Evolutionary conservation across 495 filamentous ascomycete genomes (phyloP).

Genomic region (Penicillium angulare): DNA sequence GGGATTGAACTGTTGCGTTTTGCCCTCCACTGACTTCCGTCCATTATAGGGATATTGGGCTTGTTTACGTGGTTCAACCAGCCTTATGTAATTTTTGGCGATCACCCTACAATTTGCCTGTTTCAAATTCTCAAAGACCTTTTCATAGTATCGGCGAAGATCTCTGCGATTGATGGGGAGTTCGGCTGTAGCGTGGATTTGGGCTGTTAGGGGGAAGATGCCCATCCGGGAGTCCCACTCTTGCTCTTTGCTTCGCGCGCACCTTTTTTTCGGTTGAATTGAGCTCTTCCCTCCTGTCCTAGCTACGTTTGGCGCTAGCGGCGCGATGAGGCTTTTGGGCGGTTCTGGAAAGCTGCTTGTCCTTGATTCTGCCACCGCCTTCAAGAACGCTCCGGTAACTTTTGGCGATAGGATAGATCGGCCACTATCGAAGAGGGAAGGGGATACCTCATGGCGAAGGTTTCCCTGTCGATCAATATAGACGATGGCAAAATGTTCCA

Average conservation of each 20-base stretch:
- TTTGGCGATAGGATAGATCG: not conserved
- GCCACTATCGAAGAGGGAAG: not conserved
- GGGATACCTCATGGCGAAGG: not conserved
- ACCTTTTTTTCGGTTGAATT: not conserved
- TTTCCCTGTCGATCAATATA: not conserved
- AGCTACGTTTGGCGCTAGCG: not conserved
- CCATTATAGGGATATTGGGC: not conserved
- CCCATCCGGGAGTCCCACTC: slow-evolving; percentile 23
- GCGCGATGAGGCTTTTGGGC: not conserved
- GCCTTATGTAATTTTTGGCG: slow-evolving; percentile 1
- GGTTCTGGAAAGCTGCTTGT: not conserved
- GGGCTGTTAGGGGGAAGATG: too few relatives aligned
- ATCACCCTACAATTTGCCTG: too few relatives aligned
- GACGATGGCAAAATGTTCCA: not conserved
- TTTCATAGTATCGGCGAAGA: slow-evolving; percentile 43
- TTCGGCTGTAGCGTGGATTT: too few relatives aligned
- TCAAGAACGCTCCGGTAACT: not conserved
- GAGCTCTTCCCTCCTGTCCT: not conserved
- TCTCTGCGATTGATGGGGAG: slow-evolving; percentile 54
- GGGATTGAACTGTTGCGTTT: not conserved
- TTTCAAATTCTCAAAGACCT: too few relatives aligned
- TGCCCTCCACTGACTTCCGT: not conserved
- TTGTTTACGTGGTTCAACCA: not conserved
- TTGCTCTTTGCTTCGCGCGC: not conserved
- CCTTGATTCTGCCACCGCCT: not conserved